Evolutionary conservation across 129 eudicot species (phyloP).

Genomic region (Kitagawia praeruptora): DNA sequence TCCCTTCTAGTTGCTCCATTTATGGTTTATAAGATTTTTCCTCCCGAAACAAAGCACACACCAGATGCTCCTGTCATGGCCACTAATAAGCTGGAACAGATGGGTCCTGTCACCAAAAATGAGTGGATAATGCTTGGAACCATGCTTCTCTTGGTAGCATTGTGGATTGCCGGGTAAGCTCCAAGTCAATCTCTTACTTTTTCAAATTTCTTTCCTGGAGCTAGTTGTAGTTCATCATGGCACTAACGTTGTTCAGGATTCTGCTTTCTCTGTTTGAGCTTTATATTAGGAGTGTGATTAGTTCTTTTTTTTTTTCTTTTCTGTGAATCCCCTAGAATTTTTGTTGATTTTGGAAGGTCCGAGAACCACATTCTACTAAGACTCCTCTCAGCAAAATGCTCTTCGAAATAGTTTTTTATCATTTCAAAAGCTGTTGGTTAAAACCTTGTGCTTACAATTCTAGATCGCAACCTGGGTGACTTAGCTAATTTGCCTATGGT

Average conservation of each 20-base stretch:
- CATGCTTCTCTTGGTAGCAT: constrained; percentile 63
- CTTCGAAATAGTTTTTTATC: not conserved
- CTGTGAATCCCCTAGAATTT: not conserved
- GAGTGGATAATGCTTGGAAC: constrained; percentile 83
- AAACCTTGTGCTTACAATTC: not conserved
- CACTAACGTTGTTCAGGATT: not conserved
- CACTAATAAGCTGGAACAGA: constrained; percentile 38
- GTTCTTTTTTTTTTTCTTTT: not conserved
- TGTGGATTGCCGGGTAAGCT: constrained; percentile 81
- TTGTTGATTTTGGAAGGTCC: not conserved
- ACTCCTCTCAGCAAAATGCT: not conserved
- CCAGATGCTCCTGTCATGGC: constrained; percentile 81
- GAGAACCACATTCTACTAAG: not conserved
- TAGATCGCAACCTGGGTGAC: not conserved
- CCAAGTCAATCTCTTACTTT: not conserved
- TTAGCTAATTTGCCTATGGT: not conserved
- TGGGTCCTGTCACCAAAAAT: constrained; percentile 66
- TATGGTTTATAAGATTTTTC: constrained; percentile 59
- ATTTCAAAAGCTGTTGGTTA: not conserved
- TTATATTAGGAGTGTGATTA: not conserved
- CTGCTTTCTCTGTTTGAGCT: not conserved
- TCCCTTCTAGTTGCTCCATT: constrained; percentile 54
- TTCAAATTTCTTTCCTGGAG: not conserved
- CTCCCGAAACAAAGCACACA: constrained; percentile 69
- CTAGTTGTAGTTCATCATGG: not conserved